Evolutionary conservation across 345 rosid genomes (phyloP), one percentile per base, ranked within the genome.

Genomic region (Eucalyptus victrix): DNA sequence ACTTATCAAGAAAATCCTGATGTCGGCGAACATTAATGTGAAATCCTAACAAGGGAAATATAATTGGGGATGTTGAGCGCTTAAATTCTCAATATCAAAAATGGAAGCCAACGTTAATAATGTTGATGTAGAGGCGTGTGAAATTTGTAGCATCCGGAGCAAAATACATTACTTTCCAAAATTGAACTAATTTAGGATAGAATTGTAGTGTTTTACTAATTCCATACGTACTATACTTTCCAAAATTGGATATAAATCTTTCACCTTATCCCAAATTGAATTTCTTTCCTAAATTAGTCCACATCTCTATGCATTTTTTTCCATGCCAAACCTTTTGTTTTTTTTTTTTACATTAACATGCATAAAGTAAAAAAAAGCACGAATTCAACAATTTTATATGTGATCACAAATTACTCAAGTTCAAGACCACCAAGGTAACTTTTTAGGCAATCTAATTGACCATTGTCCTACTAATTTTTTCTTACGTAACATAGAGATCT

Each of bases 401-500:
- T 0, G 2, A 16, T 65, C 76, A 65, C 76, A 0, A 7, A 7
- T 32, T 7, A 32, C 76, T 65, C 10, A 2, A 65, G 11, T 16
- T n/a, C 3, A 0, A 15, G 37, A 65, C 18, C 5, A 65, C 5
- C 6, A 0, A 15, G 34, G 3, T 1, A 12, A 65, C 19, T 0
- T 30, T 30, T 30, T 30, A 6, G 72, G 19, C 1, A 2, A n/a
- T 5, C 1, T 30, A 2, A 14, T 62, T 32, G 4, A 30, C 32
- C 72, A 30, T 62, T 62, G 7, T 30, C 9, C 9, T 6, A 12
- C 7, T 60, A 12, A 60, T 60, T 60, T 60, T 28, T 60, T 60
- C 8, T 12, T 28, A 0, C 1, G 4, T 60, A 15, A 21, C 0
- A 15, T n/a, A 2, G 3, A 7, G 11, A 67, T 32, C 80, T 32